Evolutionary conservation across 1,284 basidiomycete species (phyloP), one percentile per base, ranked within the genome.

Genomic region (Leccinum fuscescens): DNA sequence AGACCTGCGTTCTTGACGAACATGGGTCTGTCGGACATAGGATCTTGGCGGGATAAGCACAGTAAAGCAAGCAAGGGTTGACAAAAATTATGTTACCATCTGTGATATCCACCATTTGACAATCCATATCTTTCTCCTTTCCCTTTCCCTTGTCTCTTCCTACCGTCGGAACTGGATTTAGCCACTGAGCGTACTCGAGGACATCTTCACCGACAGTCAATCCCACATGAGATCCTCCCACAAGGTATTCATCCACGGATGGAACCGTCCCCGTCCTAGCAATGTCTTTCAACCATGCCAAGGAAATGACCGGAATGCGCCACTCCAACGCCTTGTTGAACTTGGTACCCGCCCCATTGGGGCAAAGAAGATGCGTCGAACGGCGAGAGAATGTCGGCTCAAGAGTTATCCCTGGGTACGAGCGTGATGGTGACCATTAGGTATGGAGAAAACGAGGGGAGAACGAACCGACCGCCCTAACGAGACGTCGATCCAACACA

Each of bases 291-390:
- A 93, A 69, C 88, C 89, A 92, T 9, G 73, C 71, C 73, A 87
- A 76, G 51, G 79, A 78, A 12, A 90, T 77, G 14, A 89, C 81
- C 0, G 85, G 82, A 6, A 86, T 82, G 4, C 77, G 77, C 90
- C 92, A 92, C 66, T 90, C 83, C 48, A 72, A 65, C 3, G 91
- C 91, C 69, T 87, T 90, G n/a, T 84, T 81, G 56, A 82, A 89
- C 68, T 93, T 93, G 14, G 79, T 74, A 11, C 92, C 92, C 0
- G 69, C 76, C 1, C 80, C 82, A 6, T 84, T 81, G 0, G 89
- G 88, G 70, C 91, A 93, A 4, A 93, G 74, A 2, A 93, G 78
- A 65, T 92, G 88, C 0, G 90, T 92, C 1, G 85, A 80, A 6
- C 78, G 78, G 14, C 80, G 78, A 3, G 85, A 86, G 69, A 92